These are phyloP conservation scores for Penicillium diatomitis DNA, from an alignment of 495 filamentous ascomycete genomes.

Conservation along the genomic window DNA sequence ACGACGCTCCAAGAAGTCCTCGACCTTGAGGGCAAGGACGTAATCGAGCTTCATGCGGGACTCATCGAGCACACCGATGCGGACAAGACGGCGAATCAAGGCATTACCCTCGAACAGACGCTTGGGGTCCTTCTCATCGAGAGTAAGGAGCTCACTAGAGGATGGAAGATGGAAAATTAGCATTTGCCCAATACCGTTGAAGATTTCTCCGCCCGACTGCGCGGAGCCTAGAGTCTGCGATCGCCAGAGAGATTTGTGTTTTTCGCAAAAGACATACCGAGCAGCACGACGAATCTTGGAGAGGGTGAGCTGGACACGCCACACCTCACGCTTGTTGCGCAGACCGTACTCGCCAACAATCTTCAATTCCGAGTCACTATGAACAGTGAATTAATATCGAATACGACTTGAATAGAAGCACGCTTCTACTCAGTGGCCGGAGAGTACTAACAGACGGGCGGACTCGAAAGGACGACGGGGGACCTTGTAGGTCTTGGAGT, in stretches of 20 bases:
- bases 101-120: conserved; percentile 99
- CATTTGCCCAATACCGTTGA: neutral
- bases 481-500: conserved; percentile 99
- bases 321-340: conserved; percentile 99
- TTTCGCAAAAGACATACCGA: conserved; percentile 54
- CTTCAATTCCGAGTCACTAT: conserved; percentile 98
- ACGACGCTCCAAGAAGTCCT: conserved; percentile 99
- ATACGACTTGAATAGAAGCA: conserved; percentile 92
- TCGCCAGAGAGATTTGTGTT: neutral
- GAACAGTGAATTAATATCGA: conserved; percentile 31
- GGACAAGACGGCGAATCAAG: conserved; percentile 98
- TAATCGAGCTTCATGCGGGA: conserved; percentile 99
- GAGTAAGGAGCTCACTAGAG: conserved; percentile 91
- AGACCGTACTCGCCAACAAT: conserved; percentile 98
- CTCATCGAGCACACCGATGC: conserved; percentile 99
- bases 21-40: conserved; percentile 93
- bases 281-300: conserved; percentile 99
- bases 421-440: conserved; percentile 97
- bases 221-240: neutral
- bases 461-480: conserved; percentile 89
- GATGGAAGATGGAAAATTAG: conserved; percentile 5
- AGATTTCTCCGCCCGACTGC: neutral
- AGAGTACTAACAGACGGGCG: conserved; percentile 93
- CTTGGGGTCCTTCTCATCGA: conserved; percentile 99
- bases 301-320: conserved; percentile 97